phyloP scores from a whole-genome alignment of 768 basidiomycete genomes.

The Leccinum uliginosum region DNA sequence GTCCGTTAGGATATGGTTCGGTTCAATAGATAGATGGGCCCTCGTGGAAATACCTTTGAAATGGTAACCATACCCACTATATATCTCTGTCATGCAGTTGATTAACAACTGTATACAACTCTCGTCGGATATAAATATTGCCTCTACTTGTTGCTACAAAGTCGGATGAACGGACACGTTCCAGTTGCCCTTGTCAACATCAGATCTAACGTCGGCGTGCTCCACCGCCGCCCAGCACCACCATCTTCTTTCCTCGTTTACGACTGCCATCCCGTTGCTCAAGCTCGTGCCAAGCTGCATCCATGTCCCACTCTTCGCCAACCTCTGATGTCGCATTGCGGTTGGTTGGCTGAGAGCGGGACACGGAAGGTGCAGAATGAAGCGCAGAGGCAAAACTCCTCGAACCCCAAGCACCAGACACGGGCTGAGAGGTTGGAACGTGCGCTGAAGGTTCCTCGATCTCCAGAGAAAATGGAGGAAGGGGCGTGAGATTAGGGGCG shows the following conservation, averaged over 20 bases:
- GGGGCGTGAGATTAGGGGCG: slow-evolving; percentile 4
- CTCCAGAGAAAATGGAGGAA: slow-evolving; percentile 7
- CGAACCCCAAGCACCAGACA: slow-evolving; percentile 68
- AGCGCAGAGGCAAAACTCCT: slow-evolving; percentile 80
- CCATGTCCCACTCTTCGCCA: slow-evolving; percentile 72
- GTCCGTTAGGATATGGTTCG: slow-evolving; percentile 59
- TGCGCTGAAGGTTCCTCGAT: slow-evolving; percentile 11
- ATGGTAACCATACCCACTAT: neutral
- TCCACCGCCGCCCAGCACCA: slow-evolving; percentile 67
- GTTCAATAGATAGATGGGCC: slow-evolving; percentile 40
- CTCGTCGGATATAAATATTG: slow-evolving; percentile 2
- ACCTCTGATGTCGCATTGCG: slow-evolving; percentile 27
- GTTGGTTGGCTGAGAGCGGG: slow-evolving; percentile 40
- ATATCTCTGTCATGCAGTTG: neutral
- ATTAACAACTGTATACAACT: neutral
- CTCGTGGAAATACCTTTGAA: neutral
- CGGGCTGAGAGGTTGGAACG: slow-evolving; percentile 9
- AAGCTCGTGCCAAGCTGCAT: slow-evolving; percentile 77
- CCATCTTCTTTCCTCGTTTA: slow-evolving; percentile 59
- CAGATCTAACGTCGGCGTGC: slow-evolving; percentile 40
- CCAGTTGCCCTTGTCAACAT: neutral
- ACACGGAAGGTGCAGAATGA: slow-evolving; percentile 45
- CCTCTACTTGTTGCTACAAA: slow-evolving; percentile 13
- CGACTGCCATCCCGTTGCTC: slow-evolving; percentile 55
- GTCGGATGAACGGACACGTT: slow-evolving; percentile 1